These are phyloP conservation scores for Cruciata laevipes DNA, from an alignment of 257 asterid genomes.

Conservation along the genomic window DNA sequence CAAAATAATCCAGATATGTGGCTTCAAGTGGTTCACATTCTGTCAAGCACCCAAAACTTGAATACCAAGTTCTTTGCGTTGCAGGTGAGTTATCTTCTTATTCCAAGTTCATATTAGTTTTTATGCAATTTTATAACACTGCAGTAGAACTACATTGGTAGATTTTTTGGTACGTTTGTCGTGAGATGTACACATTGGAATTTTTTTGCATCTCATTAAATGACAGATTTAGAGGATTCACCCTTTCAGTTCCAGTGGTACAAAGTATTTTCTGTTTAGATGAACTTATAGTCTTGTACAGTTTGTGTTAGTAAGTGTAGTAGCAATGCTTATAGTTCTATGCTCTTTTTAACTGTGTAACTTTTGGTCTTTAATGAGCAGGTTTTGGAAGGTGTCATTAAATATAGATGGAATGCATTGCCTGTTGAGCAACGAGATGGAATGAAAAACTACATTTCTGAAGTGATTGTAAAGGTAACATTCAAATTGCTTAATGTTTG, in stretches of 20 bases:
- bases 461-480: conserved; percentile 87
- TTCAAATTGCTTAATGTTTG: background rate
- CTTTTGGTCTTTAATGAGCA: conserved; percentile 22
- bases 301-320: too few species aligned
- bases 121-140: background rate
- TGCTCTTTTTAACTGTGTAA: background rate
- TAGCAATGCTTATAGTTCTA: background rate
- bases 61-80: conserved; percentile 87
- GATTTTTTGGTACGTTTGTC: too few species aligned
- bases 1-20: conserved; percentile 94
- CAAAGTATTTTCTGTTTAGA: background rate
- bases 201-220: background rate
- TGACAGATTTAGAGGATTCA: background rate
- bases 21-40: conserved; percentile 98
- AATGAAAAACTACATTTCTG: conserved; percentile 97
- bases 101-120: background rate
- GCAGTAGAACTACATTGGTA: too few species aligned
- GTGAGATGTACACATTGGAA: background rate
- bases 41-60: conserved; percentile 67
- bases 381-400: conserved; percentile 97
- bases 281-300: background rate
- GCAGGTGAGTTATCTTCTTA: conserved; percentile 52
- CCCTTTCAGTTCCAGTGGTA: background rate
- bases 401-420: conserved; percentile 97
- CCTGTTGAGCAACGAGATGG: conserved; percentile 97